Evolutionary conservation across 2,329 filamentous ascomycete genomes (phyloP), one percentile per base, ranked within the genome.

Genomic region (Colletotrichum sp.): DNA sequence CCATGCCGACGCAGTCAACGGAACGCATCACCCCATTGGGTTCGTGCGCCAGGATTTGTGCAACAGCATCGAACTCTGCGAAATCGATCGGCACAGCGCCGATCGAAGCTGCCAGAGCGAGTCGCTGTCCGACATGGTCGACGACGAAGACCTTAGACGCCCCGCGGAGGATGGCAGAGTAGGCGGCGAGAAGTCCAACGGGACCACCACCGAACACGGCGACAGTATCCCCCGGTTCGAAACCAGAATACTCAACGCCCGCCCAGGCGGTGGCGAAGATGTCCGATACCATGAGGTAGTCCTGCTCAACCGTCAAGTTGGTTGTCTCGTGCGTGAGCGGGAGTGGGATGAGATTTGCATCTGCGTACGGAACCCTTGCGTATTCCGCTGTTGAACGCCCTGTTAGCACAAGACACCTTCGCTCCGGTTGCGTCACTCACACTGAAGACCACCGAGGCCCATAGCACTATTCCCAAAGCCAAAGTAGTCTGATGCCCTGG

Each of bases 151-250:
- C 75, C 15, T 24, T 24, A 24, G 24, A 24, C 2, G 24, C 24
- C 24, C 24, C 3, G 24, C 3, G 3, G 24, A 24, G 55, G 27
- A 77, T 36, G 43, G 78, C 78, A 54, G 69, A 74, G 73, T 78
- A 79, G 2, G 76, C 73, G 21, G 51, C 47, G 87, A 93, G 92
- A 8, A 93, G 81, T 3, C 91, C 91, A 2, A 93, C 90, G 0
- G 91, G 91, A 0, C 91, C 90, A 3, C 89, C 90, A 0, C 91
- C 91, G 72, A 93, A 93, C 3, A 93, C 87, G 2, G 90, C 91
- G 3, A 93, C 87, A 18, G 84, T 87, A 76, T 93, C 91, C 5
- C 90, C 90, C 3, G 89, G 82, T 76, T 88, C 81, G 81, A 92
- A 92, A 1, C 90, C 90, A 6, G 89, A 87, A 4, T 90, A 84